phyloP scores from a whole-genome alignment of 1,139 yeast species.

The Blastobotrys arbuscula region DNA sequence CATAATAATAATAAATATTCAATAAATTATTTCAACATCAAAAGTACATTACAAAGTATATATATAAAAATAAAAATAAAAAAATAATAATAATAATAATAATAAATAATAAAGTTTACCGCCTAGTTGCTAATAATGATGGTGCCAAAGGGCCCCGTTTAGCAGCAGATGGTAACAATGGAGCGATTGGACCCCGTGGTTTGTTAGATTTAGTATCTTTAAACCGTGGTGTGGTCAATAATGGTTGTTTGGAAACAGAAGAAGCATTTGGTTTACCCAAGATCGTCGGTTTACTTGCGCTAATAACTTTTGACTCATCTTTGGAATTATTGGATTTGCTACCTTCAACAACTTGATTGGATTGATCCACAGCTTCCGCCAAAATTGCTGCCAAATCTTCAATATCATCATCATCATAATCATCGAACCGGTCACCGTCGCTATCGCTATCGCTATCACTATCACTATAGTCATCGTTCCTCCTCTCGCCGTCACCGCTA shows the following conservation, averaged over 20 bases:
- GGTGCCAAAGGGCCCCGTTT: slow-evolving; percentile 4
- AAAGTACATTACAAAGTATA: background rate
- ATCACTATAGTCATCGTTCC: background rate
- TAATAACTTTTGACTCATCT: background rate
- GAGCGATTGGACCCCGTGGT: background rate
- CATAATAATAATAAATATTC: background rate
- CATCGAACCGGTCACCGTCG: background rate
- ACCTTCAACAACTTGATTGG: background rate
- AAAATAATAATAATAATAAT: too few species aligned
- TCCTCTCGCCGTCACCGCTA: background rate
- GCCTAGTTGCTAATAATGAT: background rate
- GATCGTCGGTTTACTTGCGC: background rate
- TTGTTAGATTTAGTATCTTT: background rate
- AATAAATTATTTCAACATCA: background rate
- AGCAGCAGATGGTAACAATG: background rate
- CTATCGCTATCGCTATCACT: background rate
- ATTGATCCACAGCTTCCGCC: slow-evolving; percentile 12
- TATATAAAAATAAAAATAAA: background rate
- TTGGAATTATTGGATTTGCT: background rate
- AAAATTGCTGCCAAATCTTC: slow-evolving; percentile 14
- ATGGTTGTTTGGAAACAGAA: background rate
- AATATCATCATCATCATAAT: slow-evolving; percentile 11
- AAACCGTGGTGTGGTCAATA: background rate
- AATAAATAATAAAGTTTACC: background rate
- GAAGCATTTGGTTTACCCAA: background rate